A percentile compares a stretch with the other conserved stretches of the same genome.
These are phyloP conservation scores for Rehmannia glutinosa DNA, from an alignment of 257 asterid genomes.

Conservation along the genomic window DNA sequence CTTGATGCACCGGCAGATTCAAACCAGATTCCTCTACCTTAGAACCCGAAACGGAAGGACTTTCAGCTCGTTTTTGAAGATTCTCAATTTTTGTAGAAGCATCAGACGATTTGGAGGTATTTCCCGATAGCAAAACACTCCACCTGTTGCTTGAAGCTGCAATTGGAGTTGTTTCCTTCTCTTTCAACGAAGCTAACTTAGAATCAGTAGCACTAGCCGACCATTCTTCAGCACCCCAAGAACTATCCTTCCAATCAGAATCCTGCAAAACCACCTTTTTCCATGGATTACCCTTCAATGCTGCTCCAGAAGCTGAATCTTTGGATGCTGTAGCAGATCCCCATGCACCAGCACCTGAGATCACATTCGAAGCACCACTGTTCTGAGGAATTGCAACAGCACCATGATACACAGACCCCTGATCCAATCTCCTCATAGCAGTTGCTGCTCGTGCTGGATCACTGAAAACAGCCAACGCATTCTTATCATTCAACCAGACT, in stretches of 20 bases:
- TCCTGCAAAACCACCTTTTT: constrained; percentile 67
- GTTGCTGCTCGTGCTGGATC: constrained; percentile 96
- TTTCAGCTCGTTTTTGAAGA: constrained; percentile 25
- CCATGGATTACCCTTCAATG: constrained; percentile 63
- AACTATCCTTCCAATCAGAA: constrained; percentile 43
- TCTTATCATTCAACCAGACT: constrained; percentile 95
- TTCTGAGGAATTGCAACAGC: constrained; percentile 60
- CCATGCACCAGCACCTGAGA: constrained; percentile 52
- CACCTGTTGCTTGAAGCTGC: constrained; percentile 62
- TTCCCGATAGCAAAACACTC: constrained; percentile 60
- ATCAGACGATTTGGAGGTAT: constrained; percentile 30
- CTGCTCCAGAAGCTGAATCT: constrained; percentile 35
- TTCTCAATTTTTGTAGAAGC: constrained; percentile 22
- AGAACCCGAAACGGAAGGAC: constrained; percentile 14
- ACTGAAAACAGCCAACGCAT: constrained; percentile 86
- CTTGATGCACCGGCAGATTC: constrained; percentile 18
- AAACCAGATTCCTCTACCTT: constrained; percentile 22
- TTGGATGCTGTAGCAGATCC: constrained; percentile 38
- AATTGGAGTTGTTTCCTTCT: constrained; percentile 36
- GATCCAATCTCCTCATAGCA: constrained; percentile 97
- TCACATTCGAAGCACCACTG: constrained; percentile 27
- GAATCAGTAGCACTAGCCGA: constrained; percentile 33
- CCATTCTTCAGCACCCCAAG: constrained; percentile 78
- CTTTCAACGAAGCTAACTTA: constrained; percentile 29
- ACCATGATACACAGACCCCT: constrained; percentile 87